These are phyloP conservation scores for Zygotorulaspora florentina DNA, from an alignment of 805 yeast species.

Conservation along the genomic window DNA sequence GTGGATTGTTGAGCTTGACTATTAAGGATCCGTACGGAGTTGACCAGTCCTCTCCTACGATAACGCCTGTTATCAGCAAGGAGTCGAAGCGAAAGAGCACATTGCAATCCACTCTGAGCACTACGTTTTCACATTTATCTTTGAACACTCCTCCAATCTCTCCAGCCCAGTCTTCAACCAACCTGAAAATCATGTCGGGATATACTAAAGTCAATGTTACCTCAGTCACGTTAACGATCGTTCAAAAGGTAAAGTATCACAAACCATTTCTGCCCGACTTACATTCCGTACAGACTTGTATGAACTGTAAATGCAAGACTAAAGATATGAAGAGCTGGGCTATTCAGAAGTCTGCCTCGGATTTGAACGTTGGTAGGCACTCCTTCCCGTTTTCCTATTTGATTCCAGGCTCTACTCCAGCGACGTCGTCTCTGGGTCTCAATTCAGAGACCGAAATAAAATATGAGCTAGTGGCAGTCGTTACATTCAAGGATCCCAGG, in stretches of 20 bases:
- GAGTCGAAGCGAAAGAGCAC: constrained; percentile 16
- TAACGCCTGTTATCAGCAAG: constrained; percentile 17
- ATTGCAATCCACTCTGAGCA: constrained; percentile 18
- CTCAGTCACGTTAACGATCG: constrained; percentile 58
- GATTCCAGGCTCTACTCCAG: constrained; percentile 83
- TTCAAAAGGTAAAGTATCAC: constrained; percentile 65
- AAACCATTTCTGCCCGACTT: constrained; percentile 63
- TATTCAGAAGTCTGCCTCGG: constrained; percentile 55
- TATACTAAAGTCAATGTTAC: constrained; percentile 48
- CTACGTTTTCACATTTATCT: constrained; percentile 25
- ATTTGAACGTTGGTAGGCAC: constrained; percentile 66
- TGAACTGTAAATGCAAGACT: constrained; percentile 50
- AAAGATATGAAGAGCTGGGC: constrained; percentile 85
- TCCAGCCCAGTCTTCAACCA: constrained; percentile 25
- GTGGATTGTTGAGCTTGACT: constrained; percentile 69
- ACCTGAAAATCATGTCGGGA: constrained; percentile 27
- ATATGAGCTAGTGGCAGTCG: constrained; percentile 71
- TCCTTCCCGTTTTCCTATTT: constrained; percentile 90
- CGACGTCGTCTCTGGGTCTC: constrained; percentile 60
- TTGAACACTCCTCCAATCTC: constrained; percentile 13
- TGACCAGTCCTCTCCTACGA: constrained; percentile 12
- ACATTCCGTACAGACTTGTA: constrained; percentile 47
- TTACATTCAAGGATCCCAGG: constrained; percentile 39
- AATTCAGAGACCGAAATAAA: constrained; percentile 49
- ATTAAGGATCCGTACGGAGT: constrained; percentile 36